These are phyloP conservation scores for Geotrichum siamense DNA, from an alignment of 1,139 yeast species.

Conservation along the genomic window DNA sequence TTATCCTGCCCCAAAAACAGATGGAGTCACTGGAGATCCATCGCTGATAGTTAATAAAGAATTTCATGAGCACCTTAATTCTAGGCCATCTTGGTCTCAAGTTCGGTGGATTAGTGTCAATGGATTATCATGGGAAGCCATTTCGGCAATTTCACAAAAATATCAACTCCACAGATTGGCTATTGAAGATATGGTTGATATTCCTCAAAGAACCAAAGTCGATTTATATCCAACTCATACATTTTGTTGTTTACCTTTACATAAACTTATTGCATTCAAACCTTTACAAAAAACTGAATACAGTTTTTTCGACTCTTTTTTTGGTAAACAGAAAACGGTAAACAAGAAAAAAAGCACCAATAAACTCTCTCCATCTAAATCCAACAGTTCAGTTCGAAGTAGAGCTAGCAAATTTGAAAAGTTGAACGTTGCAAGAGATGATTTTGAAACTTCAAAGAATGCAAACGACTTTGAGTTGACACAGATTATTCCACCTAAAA, in stretches of 20 bases:
- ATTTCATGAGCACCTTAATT: constrained; percentile 25
- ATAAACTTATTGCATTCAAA: constrained; percentile 37
- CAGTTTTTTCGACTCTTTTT: constrained; percentile 11
- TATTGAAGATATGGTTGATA: constrained; percentile 51
- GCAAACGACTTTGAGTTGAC: background rate
- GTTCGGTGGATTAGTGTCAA: constrained; percentile 51
- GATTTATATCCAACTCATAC: constrained; percentile 45
- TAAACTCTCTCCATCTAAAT: constrained; percentile 7
- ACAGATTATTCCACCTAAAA: background rate
- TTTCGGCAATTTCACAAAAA: constrained; percentile 37
- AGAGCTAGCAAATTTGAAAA: constrained; percentile 1
- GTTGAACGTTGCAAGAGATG: background rate
- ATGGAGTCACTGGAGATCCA: constrained; percentile 9
- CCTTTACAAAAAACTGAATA: constrained; percentile 15
- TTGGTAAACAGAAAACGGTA: constrained; percentile 2
- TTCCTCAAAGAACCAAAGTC: constrained; percentile 50
- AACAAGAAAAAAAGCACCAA: background rate
- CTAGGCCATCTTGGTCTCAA: constrained; percentile 42
- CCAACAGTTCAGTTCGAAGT: constrained; percentile 4
- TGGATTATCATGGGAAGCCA: constrained; percentile 51
- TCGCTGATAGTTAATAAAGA: constrained; percentile 21
- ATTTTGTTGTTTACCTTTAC: constrained; percentile 46
- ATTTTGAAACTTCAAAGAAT: background rate
- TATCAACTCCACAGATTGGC: constrained; percentile 44
- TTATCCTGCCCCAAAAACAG: constrained; percentile 12